Percentiles rank a stretch among this genome's conserved stretches.
phyloP scores from a whole-genome alignment of 2,329 filamentous ascomycete genomes.

The Fusarium sp. region DNA sequence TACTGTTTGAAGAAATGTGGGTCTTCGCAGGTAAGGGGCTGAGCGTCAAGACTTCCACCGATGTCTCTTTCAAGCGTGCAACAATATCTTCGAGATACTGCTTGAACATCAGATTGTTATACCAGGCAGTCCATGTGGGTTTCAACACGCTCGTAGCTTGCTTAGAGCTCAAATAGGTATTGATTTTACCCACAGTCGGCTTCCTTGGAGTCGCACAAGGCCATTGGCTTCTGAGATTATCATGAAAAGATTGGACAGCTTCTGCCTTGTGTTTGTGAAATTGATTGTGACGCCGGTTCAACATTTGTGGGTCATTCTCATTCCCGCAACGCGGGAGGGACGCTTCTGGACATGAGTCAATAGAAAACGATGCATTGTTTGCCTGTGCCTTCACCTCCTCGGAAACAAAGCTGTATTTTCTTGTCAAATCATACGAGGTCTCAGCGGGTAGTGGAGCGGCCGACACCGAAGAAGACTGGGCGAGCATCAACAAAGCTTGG shows the following conservation, averaged over 20 bases:
- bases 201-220: not conserved
- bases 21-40: not conserved
- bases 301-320: not conserved
- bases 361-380: not conserved
- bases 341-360: not conserved
- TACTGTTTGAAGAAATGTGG: fast-evolving
- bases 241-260: constrained; percentile 6
- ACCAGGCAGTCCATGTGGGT: constrained; percentile 29
- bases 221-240: constrained; percentile 25
- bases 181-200: not conserved
- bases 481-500: constrained; percentile 32
- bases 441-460: not conserved
- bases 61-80: not conserved
- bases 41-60: not conserved
- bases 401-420: not conserved
- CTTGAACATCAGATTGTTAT: constrained; percentile 27
- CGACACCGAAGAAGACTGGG: not conserved
- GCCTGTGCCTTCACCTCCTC: not conserved
- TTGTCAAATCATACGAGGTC: constrained; percentile 1
- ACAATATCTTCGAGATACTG: constrained; percentile 16
- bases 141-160: constrained; percentile 2
- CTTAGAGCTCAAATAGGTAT: constrained; percentile 11
- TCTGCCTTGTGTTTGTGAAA: not conserved
- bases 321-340: not conserved
- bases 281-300: not conserved